These are phyloP conservation scores for Mycena crocata DNA, from an alignment of 768 basidiomycete species.

Conservation along the genomic window DNA sequence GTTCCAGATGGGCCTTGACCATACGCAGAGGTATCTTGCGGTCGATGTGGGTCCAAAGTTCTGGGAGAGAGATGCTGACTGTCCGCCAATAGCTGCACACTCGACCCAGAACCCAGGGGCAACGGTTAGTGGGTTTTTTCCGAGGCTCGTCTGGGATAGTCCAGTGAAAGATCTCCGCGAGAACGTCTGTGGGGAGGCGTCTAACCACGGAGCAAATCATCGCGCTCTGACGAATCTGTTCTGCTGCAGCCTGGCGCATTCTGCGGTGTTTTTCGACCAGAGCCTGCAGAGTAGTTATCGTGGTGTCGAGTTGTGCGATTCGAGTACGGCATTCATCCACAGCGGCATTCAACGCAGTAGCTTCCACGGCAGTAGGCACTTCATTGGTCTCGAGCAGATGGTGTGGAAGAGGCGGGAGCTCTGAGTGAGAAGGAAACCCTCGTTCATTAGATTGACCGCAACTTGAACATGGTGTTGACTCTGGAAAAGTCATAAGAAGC, in stretches of 20 bases:
- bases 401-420: background rate
- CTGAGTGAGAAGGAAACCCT: too few relatives aligned
- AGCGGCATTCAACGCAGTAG: background rate
- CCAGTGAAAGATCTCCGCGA: conserved; percentile 7
- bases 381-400: conserved; percentile 7
- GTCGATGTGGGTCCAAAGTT: conserved; percentile 11
- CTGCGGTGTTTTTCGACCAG: conserved; percentile 3
- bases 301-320: background rate
- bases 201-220: conserved; percentile 1
- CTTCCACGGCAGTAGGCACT: background rate
- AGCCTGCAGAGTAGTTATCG: conserved; percentile 3
- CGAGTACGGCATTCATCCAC: background rate
- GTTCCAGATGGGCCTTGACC: conserved; percentile 12
- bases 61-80: background rate
- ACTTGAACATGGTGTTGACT: background rate
- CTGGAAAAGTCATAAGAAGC: background rate
- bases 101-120: conserved; percentile 17
- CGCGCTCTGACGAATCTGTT: background rate
- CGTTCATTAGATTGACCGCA: background rate
- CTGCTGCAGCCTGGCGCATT: background rate
- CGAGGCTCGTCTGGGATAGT: conserved; percentile 15
- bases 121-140: background rate
- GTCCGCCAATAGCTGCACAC: conserved; percentile 17
- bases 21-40: background rate
- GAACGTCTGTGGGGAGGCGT: conserved; percentile 5